Base-by-base conservation (phyloP, 2,329 filamentous ascomycete genomes). In the Fusarium compactum region DNA sequence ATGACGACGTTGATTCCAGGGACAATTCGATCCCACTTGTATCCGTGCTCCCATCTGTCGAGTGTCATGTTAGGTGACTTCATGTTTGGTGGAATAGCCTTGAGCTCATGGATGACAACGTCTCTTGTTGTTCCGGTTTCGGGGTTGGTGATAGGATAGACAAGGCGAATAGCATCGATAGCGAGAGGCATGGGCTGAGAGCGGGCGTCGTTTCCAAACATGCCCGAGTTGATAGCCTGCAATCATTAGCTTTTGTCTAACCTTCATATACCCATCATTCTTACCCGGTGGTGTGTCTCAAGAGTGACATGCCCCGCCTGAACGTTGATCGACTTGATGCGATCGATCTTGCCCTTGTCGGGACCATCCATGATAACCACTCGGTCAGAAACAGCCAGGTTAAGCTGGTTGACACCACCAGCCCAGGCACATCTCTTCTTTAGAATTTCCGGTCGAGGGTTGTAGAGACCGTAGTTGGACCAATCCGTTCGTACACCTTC, bases 271-370 rank as follows among this genome's bases (percentile, higher is more conserved):
- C 10, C 4, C 5, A 15, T n/a, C 34, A 25, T 40, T 77, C 87
- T 75, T 84, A 94, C 92, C 84, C 86, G 84, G 76, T 91, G 90
- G 65, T 90, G 73, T 25, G 85, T 87, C 67, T 89, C 84, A 45
- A 95, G 81, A n/a, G 81, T 84, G 47, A 93, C 83, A 67, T 86
- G 85, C 65, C 89, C 90, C 47, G 81, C 82, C 14, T 85, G 80
- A 7, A 76, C 67, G 70, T 89, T 82, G 47, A 97, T 83, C 2
- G 83, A 79, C 64, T 78, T 80, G 46, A 98, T 88, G n/a, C 83
- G 82, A 53, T 93, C 92, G 80, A 99, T 96, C 82, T 91, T 93
- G 75, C 94, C 94, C 82, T 90, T 92, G 76, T 96, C 92, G 38
- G 86, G 87, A 11, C 95, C 95, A 65, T 91, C 89, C 57, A 94